phyloP scores from a whole-genome alignment of 441 rosid species.

The Geranium incanum region DNA sequence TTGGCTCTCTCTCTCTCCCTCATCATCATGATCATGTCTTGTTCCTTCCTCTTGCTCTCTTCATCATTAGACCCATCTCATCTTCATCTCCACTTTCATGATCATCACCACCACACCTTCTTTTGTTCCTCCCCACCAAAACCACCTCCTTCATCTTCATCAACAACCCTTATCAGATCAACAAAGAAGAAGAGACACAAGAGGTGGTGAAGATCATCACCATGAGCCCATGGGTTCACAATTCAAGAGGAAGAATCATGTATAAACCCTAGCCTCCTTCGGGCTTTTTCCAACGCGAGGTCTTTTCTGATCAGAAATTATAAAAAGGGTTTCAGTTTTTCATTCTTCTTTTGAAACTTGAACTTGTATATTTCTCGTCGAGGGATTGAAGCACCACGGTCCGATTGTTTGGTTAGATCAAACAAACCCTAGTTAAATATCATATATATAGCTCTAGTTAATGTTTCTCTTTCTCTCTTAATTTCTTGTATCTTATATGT shows the following conservation, averaged over 20 bases:
- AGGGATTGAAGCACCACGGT: neutral
- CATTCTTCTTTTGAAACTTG: neutral
- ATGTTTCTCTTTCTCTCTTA: neutral
- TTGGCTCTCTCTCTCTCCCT: too few species aligned
- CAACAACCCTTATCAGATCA: neutral
- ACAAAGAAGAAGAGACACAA: neutral
- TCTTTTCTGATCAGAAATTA: neutral
- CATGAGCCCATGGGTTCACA: neutral
- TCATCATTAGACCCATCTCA: neutral
- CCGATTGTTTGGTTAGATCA: conserved; percentile 2
- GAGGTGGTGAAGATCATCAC: neutral
- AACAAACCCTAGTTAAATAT: neutral
- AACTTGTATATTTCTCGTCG: neutral
- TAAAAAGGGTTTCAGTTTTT: neutral
- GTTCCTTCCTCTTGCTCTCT: neutral
- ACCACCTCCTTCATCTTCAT: too few species aligned
- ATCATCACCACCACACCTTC: neutral
- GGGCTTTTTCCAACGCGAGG: neutral
- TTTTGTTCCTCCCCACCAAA: neutral
- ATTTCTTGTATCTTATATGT: neutral
- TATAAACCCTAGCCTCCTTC: neutral
- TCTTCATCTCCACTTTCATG: neutral
- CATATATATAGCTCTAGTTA: too few species aligned
- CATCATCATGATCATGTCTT: neutral
- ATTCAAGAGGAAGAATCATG: neutral